Conservation (phyloP, 176 grass and related monocot genomes). For the Triticum turgidum region DNA sequence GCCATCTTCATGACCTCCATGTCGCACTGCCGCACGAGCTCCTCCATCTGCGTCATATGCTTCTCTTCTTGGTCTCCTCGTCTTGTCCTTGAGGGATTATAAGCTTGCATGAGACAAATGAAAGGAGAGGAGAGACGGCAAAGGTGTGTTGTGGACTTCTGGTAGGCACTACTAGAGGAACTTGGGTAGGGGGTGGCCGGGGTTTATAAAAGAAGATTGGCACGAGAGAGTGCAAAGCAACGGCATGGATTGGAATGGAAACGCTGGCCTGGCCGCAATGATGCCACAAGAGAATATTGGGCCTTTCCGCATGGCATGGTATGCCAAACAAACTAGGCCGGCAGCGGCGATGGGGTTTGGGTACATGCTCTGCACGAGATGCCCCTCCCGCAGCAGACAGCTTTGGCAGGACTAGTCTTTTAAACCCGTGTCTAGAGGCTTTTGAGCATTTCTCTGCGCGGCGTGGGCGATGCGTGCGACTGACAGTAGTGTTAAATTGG, state of each 20-base stretch:
- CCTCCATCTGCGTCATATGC: constrained; percentile 43
- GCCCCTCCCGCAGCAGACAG: constrained; percentile 51
- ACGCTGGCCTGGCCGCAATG: constrained; percentile 30
- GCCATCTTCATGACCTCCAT: constrained; percentile 74
- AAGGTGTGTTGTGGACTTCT: background rate
- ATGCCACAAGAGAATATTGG: constrained; percentile 39
- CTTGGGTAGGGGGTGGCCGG: background rate
- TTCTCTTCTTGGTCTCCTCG: background rate
- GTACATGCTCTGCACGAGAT: constrained; percentile 33
- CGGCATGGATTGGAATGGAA: background rate
- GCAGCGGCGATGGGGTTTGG: background rate
- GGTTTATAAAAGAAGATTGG: constrained; percentile 6
- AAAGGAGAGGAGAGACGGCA: background rate
- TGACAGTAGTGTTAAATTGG: constrained; percentile 3
- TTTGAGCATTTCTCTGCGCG: background rate
- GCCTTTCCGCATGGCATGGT: constrained; percentile 42
- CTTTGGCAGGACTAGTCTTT: background rate
- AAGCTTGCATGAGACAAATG: constrained; percentile 14
- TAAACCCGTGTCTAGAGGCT: too few relatives aligned
- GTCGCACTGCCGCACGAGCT: constrained; percentile 50
- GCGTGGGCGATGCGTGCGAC: background rate
- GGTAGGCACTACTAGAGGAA: background rate
- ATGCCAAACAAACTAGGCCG: constrained; percentile 43
- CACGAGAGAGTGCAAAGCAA: background rate
- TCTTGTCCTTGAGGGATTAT: background rate